Base-by-base conservation (phyloP, 331 rosid species). In the Malus hybrid region DNA sequence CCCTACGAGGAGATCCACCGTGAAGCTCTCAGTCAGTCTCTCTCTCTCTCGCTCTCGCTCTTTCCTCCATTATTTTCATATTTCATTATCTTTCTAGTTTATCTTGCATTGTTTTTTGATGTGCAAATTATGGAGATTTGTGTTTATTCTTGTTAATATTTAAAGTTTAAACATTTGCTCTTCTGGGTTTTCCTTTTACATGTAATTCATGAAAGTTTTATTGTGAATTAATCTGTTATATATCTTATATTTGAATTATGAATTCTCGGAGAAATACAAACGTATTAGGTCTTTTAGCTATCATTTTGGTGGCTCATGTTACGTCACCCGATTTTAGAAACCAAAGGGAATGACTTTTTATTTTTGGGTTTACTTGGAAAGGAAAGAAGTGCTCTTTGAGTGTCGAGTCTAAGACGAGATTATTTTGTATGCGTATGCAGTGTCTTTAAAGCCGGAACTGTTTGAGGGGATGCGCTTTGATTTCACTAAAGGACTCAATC, bases 391-490 rank as follows among this genome's bases (percentile, higher is more conserved):
- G 44, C 19, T 3, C 59, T 6, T 36, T 39, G 14, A 52, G 22
- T 54, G 9, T 2, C 4, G 3, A 29, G 34, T 3, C 20, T 42
- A 10, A 59, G 36, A 5, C 3, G 5, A 5, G 0, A 7, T 59
- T 54, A 1, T 39, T 55, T 8, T 71, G 76, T 4, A 10, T 13
- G 65, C 2, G 29, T 15, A 32, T 73, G 69, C 86, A 95, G 99
- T 92, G 97, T 92, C 99, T 19, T 83, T 95, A 50, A 95, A 92
- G 71, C 99, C 99, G 15, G 99, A 92, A 54, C 86, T 86, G 57
- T 95, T 95, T 19, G 99, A 95, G 80, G 99, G 99, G 28, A 76
- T 92, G 93, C 92, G 97, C 15, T 90, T 95, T 80, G 99, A 95
- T 84, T 95, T 95, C 75, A 92, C 96, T 73, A 95, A 87, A 78